Percentiles rank a stretch among this genome's conserved stretches.
phyloP scores from a whole-genome alignment of 2,329 filamentous ascomycete species.

The Botryotinia calthae region DNA sequence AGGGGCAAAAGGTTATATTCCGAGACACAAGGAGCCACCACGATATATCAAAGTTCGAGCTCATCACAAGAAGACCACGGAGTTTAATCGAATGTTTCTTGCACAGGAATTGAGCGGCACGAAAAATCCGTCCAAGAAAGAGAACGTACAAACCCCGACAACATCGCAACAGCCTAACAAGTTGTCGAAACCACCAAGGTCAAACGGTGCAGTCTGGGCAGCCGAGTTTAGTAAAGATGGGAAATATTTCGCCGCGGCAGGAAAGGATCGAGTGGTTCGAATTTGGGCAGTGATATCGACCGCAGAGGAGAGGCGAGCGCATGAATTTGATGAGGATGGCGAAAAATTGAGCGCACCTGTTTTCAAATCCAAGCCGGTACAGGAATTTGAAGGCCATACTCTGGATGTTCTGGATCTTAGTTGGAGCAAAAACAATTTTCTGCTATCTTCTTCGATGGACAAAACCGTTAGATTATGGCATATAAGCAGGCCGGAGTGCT shows the following conservation, averaged over 20 bases:
- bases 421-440: conserved; percentile 99
- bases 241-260: conserved; percentile 85
- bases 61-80: conserved; percentile 74
- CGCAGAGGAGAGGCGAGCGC: conserved; percentile 70
- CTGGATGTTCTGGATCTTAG: conserved; percentile 86
- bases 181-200: conserved; percentile 31
- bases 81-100: conserved; percentile 85
- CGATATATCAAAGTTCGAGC: conserved; percentile 84
- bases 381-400: conserved; percentile 80
- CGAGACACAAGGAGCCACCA: conserved; percentile 82
- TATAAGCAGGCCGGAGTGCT: conserved; percentile 75
- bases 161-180: conserved; percentile 30
- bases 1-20: conserved; percentile 70
- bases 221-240: conserved; percentile 92
- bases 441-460: conserved; percentile 95
- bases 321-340: conserved; percentile 68
- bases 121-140: conserved; percentile 39
- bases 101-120: conserved; percentile 82
- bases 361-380: conserved; percentile 73
- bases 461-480: conserved; percentile 97
- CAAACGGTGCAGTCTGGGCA: conserved; percentile 76
- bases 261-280: conserved; percentile 80
- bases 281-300: conserved; percentile 88
- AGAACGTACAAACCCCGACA: conserved; percentile 34
- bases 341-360: conserved; percentile 83